These are phyloP conservation scores for Mrakia hoshinonis DNA, from an alignment of 768 basidiomycete species.

Conservation along the genomic window DNA sequence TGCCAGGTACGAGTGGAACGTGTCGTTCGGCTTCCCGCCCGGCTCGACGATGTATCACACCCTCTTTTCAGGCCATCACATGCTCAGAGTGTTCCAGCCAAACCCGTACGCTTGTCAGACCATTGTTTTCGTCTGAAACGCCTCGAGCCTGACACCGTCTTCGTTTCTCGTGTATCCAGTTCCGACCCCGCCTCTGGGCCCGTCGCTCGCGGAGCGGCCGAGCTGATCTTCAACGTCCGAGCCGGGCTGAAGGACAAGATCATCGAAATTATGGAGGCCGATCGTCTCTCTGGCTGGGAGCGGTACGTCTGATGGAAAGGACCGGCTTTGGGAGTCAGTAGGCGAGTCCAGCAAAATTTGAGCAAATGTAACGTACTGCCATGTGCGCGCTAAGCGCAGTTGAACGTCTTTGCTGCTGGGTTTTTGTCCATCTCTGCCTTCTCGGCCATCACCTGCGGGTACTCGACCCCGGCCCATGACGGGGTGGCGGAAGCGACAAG, in stretches of 20 bases:
- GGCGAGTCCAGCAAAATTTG: no score
- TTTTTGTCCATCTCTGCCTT: no score
- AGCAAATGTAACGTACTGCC: no score
- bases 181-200: background rate
- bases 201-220: background rate
- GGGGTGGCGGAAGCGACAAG: no score
- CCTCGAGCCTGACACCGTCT: background rate
- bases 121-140: background rate
- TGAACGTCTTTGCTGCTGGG: no score
- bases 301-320: background rate
- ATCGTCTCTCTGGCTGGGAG: background rate
- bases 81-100: slow-evolving; percentile 4
- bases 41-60: slow-evolving; percentile 3
- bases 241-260: background rate
- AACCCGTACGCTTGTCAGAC: background rate
- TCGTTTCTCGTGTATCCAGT: background rate
- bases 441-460: no score
- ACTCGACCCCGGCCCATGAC: no score
- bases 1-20: slow-evolving; percentile 6
- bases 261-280: background rate
- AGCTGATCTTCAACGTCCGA: slow-evolving; percentile 1
- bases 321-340: no score
- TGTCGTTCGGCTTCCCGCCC: background rate
- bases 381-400: no score
- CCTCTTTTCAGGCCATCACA: background rate